Percentiles rank a stretch among this genome's conserved stretches.
Conservation (phyloP, 495 filamentous ascomycete genomes). For the Clohesyomyces aquaticus region DNA sequence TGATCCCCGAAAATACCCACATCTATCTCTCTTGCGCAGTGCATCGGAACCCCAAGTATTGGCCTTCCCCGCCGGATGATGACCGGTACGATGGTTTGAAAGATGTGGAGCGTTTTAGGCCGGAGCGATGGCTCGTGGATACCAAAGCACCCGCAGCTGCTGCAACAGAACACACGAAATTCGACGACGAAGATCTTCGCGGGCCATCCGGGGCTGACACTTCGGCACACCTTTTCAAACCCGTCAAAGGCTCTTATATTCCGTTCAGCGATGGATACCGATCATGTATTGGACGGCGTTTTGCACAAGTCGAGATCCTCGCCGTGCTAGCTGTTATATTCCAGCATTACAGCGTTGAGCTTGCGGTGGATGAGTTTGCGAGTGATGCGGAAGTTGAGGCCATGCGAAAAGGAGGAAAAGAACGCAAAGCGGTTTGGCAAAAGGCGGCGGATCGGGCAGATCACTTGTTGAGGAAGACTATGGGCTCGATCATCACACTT, state of each 20-base stretch:
- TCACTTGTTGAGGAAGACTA: slow-evolving; percentile 53
- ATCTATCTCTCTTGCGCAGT: slow-evolving; percentile 55
- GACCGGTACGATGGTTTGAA: slow-evolving; percentile 30
- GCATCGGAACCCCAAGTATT: slow-evolving; percentile 65
- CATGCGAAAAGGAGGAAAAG: slow-evolving; percentile 52
- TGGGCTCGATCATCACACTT: slow-evolving; percentile 61
- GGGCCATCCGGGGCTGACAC: slow-evolving; percentile 60
- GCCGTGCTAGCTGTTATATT: slow-evolving; percentile 71
- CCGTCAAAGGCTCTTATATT: slow-evolving; percentile 66
- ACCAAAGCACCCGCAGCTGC: slow-evolving; percentile 42
- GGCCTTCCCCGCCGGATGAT: slow-evolving; percentile 44
- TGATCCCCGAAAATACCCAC: slow-evolving; percentile 54
- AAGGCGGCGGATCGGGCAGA: slow-evolving; percentile 57
- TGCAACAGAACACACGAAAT: slow-evolving; percentile 51
- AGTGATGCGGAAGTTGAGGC: slow-evolving; percentile 61
- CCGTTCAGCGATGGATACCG: slow-evolving; percentile 74
- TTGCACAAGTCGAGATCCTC: slow-evolving; percentile 77
- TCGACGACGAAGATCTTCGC: slow-evolving; percentile 58
- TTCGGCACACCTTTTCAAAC: slow-evolving; percentile 59
- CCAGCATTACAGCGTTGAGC: slow-evolving; percentile 64
- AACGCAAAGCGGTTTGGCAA: slow-evolving; percentile 57
- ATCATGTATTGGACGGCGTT: slow-evolving; percentile 69
- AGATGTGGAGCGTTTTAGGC: slow-evolving; percentile 57
- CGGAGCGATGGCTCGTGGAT: slow-evolving; percentile 62
- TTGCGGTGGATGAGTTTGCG: slow-evolving; percentile 65